Evolutionary conservation across 495 filamentous ascomycete species (phyloP).

Genomic region (Ramalina intermedia): DNA sequence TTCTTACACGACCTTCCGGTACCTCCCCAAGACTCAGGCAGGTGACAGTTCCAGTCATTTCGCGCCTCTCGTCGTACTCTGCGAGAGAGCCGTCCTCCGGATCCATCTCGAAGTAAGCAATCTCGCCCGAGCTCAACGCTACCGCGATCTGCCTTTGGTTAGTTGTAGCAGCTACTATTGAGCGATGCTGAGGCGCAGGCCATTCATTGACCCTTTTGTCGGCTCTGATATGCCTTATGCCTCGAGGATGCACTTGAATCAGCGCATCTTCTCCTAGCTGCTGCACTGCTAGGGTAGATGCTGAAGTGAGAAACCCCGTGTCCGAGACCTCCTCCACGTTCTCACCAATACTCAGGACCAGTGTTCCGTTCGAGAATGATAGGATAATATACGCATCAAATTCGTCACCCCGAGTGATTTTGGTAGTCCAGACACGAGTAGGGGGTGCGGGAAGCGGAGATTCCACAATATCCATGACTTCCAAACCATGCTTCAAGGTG

Average conservation of each 20-base stretch:
- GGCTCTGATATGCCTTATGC: constrained; percentile 76
- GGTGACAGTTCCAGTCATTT: constrained; percentile 93
- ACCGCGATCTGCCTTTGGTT: constrained; percentile 90
- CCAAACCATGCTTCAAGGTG: constrained; percentile 79
- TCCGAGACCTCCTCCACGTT: constrained; percentile 91
- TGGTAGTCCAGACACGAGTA: constrained; percentile 88
- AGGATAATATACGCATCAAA: constrained; percentile 71
- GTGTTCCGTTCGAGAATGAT: constrained; percentile 53
- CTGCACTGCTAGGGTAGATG: constrained; percentile 80
- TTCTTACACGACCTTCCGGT: constrained; percentile 72
- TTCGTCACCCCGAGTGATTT: constrained; percentile 65
- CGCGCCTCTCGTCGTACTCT: constrained; percentile 88
- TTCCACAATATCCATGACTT: constrained; percentile 86
- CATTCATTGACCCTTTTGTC: constrained; percentile 82
- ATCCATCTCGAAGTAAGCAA: constrained; percentile 97
- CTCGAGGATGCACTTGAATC: constrained; percentile 88
- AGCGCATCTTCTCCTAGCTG: constrained; percentile 87
- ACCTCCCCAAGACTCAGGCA: constrained; percentile 88
- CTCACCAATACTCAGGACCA: constrained; percentile 89
- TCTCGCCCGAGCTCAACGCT: constrained; percentile 85
- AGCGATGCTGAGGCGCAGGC: constrained; percentile 82
- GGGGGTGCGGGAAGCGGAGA: constrained; percentile 78
- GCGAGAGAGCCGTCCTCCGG: constrained; percentile 66
- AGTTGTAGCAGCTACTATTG: constrained; percentile 88
- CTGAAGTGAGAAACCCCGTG: constrained; percentile 75